phyloP scores from a whole-genome alignment of 192 early-diverging fungal genomes.

The Gonapodya sp. region DNA sequence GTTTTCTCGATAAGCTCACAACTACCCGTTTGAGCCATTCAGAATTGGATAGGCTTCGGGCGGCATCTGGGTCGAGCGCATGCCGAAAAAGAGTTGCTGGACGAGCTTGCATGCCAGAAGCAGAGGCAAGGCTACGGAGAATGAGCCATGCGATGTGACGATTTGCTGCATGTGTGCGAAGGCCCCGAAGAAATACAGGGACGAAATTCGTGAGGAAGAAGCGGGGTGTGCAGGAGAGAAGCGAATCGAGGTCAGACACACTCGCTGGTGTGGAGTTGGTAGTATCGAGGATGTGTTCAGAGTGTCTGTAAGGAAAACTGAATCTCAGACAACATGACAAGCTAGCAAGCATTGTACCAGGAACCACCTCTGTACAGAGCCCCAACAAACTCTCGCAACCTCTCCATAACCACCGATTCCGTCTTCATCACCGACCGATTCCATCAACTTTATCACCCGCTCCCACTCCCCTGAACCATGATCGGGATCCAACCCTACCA shows the following conservation, averaged over 20 bases:
- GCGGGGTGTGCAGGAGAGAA: neutral
- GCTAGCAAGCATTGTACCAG: no score
- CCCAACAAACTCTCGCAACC: neutral
- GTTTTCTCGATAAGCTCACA: neutral
- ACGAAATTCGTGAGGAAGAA: neutral
- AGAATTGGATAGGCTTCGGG: neutral
- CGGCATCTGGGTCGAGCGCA: neutral
- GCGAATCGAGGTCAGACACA: no score
- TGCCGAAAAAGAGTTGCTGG: neutral
- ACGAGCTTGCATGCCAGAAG: neutral
- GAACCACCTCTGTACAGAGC: neutral
- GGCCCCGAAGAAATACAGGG: neutral
- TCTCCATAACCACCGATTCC: neutral
- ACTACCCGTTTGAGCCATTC: neutral
- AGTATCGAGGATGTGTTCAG: neutral
- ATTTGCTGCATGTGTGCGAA: neutral
- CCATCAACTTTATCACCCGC: constrained; percentile 2
- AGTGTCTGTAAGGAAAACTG: neutral
- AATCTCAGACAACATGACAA: no score
- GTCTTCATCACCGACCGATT: neutral
- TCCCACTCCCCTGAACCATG: constrained; percentile 12
- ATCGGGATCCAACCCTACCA: constrained; percentile 25
- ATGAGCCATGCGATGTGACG: neutral
- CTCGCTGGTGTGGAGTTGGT: neutral
- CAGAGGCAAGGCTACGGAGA: neutral